A percentile compares a stretch with the other conserved stretches of the same genome.
These are phyloP conservation scores for Carex kokanica DNA, from an alignment of 176 grass and related monocot genomes.

Conservation along the genomic window DNA sequence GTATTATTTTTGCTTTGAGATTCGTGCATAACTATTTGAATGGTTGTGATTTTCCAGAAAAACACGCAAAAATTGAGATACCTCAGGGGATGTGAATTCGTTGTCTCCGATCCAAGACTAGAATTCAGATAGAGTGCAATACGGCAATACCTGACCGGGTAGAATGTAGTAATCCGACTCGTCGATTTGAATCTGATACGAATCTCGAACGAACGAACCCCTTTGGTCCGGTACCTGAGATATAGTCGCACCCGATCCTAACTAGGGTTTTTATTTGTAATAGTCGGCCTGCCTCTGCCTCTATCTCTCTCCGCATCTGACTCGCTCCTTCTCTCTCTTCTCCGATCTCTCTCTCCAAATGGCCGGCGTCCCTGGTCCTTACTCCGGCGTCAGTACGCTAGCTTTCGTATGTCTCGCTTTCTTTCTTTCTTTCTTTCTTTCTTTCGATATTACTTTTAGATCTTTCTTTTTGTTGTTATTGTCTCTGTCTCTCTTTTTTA, in stretches of 20 bases:
- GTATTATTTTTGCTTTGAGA: no score
- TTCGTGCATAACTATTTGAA: no score
- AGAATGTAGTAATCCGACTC: no score
- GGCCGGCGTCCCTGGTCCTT: conserved; percentile 70
- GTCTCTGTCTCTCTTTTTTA: background rate
- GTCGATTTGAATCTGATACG: no score
- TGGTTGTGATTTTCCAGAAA: no score
- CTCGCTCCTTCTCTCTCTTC: background rate
- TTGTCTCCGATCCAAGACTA: no score
- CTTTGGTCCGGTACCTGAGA: no score
- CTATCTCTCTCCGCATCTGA: background rate
- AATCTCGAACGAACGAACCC: no score
- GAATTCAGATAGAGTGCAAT: no score
- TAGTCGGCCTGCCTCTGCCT: background rate
- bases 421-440: background rate
- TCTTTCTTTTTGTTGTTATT: background rate
- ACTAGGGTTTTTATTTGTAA: conserved; percentile 20
- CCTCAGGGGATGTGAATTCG: no score
- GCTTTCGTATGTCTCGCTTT: conserved; percentile 44
- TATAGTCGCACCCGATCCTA: background rate
- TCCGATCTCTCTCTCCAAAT: conserved; percentile 27
- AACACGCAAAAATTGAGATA: no score
- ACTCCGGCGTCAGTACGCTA: conserved; percentile 87
- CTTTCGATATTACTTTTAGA: background rate
- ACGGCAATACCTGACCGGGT: no score